Evolutionary conservation across 345 rosid genomes (phyloP), one percentile per base, ranked within the genome.

Genomic region (Iberis pinnata): DNA sequence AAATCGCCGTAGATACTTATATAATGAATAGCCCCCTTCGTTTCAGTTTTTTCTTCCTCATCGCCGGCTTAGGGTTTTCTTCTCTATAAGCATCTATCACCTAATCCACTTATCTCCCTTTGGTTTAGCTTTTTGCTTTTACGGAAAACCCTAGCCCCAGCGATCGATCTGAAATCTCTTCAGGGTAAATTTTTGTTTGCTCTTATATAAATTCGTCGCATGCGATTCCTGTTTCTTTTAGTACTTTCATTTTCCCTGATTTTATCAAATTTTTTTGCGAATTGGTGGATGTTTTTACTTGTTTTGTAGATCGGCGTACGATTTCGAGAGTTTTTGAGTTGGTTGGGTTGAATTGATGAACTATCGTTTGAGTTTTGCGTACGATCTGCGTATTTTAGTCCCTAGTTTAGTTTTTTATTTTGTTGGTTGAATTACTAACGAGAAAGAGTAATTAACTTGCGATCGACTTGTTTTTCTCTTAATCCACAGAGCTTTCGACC

Each of bases 1-100:
- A n/a, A n/a, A 56, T 65, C 53, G 37, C 65, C 65, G 61, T 43
- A 12, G 46, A 22, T 61, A 36, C 6, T 15, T 44, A 51, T 55
- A 46, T 55, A 62, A 67, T 67, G 71, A 40, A 9, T 60, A 45
- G 1, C 56, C 45, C 49, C n/a, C 51, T 24, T 56, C 38, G 46
- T 12, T 12, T 16, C 49, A n/a, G 46, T 11, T 47, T 53, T 56
- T 60, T 60, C 71, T 52, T 67, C 54, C n/a, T 67, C 61, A 25
- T 68, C 73, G 73, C 73, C 49, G 73, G 73, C 53, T 61, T 68
- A 61, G 71, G 66, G 71, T 68, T 68, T 68, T 68, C 63, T 36
- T 49, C 68, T 56, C 59, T 55, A 25, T 48, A 54, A 65, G 53
- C 60, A 36, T 18, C 16, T 54, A 9, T 4, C 25, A 8, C 12